A percentile compares a stretch with the other conserved stretches of the same genome.
Conservation (phyloP, 2,329 filamentous ascomycete species). For the Penicillium sp. region DNA sequence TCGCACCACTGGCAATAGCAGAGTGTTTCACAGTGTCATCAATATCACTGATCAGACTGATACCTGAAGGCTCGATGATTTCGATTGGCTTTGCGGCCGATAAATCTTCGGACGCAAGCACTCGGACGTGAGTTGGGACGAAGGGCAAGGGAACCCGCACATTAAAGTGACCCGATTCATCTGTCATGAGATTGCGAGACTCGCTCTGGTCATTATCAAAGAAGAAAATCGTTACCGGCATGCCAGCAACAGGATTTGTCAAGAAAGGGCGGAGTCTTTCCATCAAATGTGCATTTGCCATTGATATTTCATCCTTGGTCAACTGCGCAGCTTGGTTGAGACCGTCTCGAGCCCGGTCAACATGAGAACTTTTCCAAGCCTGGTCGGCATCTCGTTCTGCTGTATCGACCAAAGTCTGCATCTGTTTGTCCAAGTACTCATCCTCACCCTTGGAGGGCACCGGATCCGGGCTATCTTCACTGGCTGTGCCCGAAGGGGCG, state of each 20-base stretch:
- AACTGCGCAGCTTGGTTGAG: slow-evolving; percentile 53
- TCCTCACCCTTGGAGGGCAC: slow-evolving; percentile 53
- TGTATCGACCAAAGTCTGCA: slow-evolving; percentile 73
- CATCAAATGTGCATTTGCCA: slow-evolving; percentile 87
- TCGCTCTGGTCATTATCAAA: slow-evolving; percentile 84
- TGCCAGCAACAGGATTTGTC: slow-evolving; percentile 75
- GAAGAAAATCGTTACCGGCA: slow-evolving; percentile 90
- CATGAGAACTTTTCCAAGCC: slow-evolving; percentile 68
- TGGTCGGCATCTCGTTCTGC: slow-evolving; percentile 73
- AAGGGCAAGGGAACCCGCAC: slow-evolving; percentile 83
- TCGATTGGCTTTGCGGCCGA: slow-evolving; percentile 79
- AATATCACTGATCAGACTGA: slow-evolving; percentile 95
- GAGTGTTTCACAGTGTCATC: slow-evolving; percentile 98
- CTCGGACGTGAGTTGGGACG: slow-evolving; percentile 83
- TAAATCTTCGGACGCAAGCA: slow-evolving; percentile 82
- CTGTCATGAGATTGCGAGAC: slow-evolving; percentile 81
- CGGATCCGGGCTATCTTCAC: slow-evolving; percentile 45
- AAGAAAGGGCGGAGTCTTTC: slow-evolving; percentile 86
- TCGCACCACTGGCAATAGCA: slow-evolving; percentile 81
- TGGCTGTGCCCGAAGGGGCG: slow-evolving; percentile 55
- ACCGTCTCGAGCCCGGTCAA: slow-evolving; percentile 48
- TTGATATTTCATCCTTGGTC: slow-evolving; percentile 72
- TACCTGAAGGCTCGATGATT: slow-evolving; percentile 75
- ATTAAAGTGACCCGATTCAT: slow-evolving; percentile 86
- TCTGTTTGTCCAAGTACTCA: slow-evolving; percentile 73